Base-by-base conservation (phyloP, 352 stramenopile genomes). In the Phytophthora podocarpi region DNA sequence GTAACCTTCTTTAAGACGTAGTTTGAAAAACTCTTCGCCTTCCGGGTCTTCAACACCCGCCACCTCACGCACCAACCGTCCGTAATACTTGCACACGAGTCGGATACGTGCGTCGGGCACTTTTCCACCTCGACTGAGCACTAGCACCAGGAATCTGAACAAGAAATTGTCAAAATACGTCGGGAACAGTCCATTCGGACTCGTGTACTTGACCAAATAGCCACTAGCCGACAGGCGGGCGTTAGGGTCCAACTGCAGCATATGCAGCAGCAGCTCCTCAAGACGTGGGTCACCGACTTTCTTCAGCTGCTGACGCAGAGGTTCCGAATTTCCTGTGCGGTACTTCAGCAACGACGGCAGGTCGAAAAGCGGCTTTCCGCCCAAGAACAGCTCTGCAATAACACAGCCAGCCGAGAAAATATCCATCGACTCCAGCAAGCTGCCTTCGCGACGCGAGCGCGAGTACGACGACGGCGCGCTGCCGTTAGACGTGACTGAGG, bases 331-430 rank as follows among this genome's bases (percentile, higher is more conserved):
- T 5, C 87, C 87, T 5, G 82, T 95, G 18, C 87, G 85, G 48
- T 96, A 96, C 35, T 90, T 90, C 12, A 98, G 69, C 12, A 98
- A 59, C n/a, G 82, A 89, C 18, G 92, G 89, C 4, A 99, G 74
- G 72, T 99, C 97, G 40, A 99, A 90, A 12, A 98, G 82, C 30
- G 91, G 87, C 52, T 98, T 98, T 16, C 96, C 97, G 61, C 97
- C 97, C 13, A 99, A 73, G 64, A 98, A 98, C 13, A 97, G 52
- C 78, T 99, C 97, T 10, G 97, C 96, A 34, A 99, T 98, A 4
- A 99, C 93, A 75, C 98, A 99, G 9, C 97, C 97, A 9, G 96
- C 82, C 34, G 96, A 98, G 76, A 99, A 99, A 42, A 99, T 95
- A 77, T 99, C 98, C 96, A 99, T 99, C 10, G 93, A 96, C 37